Conservation (phyloP, 176 grass and related monocot genomes). For the Aechmea fasciata region DNA sequence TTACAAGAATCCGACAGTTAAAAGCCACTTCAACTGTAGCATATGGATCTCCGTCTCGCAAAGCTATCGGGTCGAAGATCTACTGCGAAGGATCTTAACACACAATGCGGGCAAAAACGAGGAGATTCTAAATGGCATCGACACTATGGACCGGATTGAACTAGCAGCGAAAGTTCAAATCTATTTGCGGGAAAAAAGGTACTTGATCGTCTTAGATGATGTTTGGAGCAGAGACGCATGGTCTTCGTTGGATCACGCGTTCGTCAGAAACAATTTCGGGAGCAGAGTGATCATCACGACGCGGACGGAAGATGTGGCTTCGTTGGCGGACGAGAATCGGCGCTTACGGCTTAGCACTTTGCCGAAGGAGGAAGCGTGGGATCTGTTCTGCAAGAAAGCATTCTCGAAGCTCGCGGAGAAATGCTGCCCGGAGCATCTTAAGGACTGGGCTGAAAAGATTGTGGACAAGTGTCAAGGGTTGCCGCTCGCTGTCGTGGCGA, state of each 20-base stretch:
- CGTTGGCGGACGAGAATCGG: neutral
- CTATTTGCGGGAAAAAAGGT: neutral
- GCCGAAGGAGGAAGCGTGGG: slow-evolving; percentile 17
- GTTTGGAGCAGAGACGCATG: slow-evolving; percentile 21
- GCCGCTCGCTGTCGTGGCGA: slow-evolving; percentile 33
- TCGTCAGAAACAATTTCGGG: slow-evolving; percentile 9
- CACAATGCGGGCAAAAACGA: slow-evolving; percentile 2
- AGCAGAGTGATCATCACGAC: slow-evolving; percentile 42
- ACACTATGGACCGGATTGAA: neutral
- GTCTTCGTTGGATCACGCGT: slow-evolving; percentile 18
- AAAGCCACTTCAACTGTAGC: slow-evolving; percentile 17
- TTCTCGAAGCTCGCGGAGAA: slow-evolving; percentile 11
- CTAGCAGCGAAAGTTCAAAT: neutral
- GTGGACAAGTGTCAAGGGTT: slow-evolving; percentile 34
- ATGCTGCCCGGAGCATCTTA: slow-evolving; percentile 18
- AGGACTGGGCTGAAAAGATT: slow-evolving; percentile 18
- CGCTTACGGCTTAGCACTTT: slow-evolving; percentile 15
- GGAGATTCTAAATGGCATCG: neutral
- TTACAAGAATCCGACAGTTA: slow-evolving; percentile 24
- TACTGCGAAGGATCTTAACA: slow-evolving; percentile 29
- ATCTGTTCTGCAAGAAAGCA: slow-evolving; percentile 40
- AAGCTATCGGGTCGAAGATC: slow-evolving; percentile 23
- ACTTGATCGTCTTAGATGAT: slow-evolving; percentile 13
- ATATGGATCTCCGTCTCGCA: slow-evolving; percentile 38
- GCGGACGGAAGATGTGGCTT: slow-evolving; percentile 22